Evolutionary conservation across 495 filamentous ascomycete genomes (phyloP), one percentile per base, ranked within the genome.

Genomic region (Pyronema domesticum): DNA sequence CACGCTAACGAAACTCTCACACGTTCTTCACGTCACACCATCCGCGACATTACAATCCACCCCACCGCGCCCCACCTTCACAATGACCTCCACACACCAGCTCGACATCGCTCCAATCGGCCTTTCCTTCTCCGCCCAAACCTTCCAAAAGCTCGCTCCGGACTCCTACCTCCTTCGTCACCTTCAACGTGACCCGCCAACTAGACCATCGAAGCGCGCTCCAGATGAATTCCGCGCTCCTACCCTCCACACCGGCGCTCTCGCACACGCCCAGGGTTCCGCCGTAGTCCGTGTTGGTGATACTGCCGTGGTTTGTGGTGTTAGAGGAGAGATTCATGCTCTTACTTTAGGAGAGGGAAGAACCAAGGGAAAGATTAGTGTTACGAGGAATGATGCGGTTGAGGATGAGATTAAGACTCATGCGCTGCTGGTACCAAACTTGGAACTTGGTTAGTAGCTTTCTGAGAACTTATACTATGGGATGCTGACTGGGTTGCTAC

Each of bases 141-240:
- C 85, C 62, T 94, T 94, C 67, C 87, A 88, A 55, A 87, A 88
- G 56, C 80, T 98, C 67, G 81, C 87, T 55, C 91, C 91, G 7
- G 78, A 81, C 58, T 80, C 85, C 35, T 96, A 83, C 73, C 87
- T 96, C 49, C 82, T 88, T 65, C 83, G 85, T 33, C 87, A 88
- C 63, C 83, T 98, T 56, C 59, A 71, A 35, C 61, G 74, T n/a
- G 70, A 71, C 55, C 70, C 71, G 36, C 69, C 76, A 14, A 68
- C 74, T 36, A 83, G 89, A 58, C 81, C 86, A 59, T 91, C 88
- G 68, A 83, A 82, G 53, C 87, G 91, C 56, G 63, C 70, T 3
- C 77, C 86, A 11, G 67, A 74, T 7, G 73, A 85, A 63, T 79
- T 82, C 37, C 83, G 91, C 37, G 67, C 74, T 17, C 77, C 81